Base-by-base conservation (phyloP, 768 basidiomycete species). In the Kwoniella mangroviensis region DNA sequence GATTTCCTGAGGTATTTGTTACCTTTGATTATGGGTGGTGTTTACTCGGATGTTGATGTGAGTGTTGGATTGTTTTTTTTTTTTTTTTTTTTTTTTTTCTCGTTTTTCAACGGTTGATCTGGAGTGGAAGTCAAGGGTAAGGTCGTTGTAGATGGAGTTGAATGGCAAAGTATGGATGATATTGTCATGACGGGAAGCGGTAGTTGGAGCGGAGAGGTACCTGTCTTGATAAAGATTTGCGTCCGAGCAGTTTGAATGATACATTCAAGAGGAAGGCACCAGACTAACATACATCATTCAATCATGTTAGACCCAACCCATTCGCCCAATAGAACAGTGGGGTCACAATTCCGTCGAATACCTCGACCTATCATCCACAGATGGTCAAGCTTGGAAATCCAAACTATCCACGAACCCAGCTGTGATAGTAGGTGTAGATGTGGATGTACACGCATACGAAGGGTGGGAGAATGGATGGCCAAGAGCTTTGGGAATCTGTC, bases 11-110 rank as follows among this genome's bases (percentile, higher is more conserved):
- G 78, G 26, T 81, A 81, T 65, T 65, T 81, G 22, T 58, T 81
- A 13, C 72, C 77, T 21, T 53, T 81, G 21, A 52, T 81, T 2
- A 52, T 75, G 34, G 80, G 80, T 7, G 80, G 80, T 15, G 75
- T 79, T 41, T 81, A 81, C 53, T 73, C 76, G 24, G 80, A 81
- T 64, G 80, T 79, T 21, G 78, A 81, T 56, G 80, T 81, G 68
- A 81, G 80, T 34, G 34, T 7, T 7, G 34, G 9, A 7, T 34
- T 74, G 19, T n/a, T 19, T 15, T 55, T 22, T 11, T 17, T 40
- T 28, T 59, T 10, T 6, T 45, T 19, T 53, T 12, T 56, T 4
- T 56, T 9, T 56, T 9, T 24, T 4, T 7, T 22, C 5, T 57
- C 22, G 4, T 34, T 9, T 42, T 15, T 13, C 2, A 17, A 6